Conservation (phyloP, 768 basidiomycete species). For the Mrakia blollopis region DNA sequence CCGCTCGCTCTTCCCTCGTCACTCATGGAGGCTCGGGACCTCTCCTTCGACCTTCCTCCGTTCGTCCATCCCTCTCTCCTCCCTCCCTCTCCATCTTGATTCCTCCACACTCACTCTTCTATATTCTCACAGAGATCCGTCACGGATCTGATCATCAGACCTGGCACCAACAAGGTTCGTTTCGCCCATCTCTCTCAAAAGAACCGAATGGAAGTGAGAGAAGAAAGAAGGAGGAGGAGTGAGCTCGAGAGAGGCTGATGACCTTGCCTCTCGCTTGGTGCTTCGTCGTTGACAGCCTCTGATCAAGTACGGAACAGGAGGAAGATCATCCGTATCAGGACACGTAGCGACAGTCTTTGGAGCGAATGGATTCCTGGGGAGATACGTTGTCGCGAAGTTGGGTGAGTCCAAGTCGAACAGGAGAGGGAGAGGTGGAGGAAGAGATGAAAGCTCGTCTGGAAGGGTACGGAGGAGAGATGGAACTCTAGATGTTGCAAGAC, state of each 20-base stretch:
- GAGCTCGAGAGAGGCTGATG: neutral
- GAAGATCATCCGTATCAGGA: conserved; percentile 76
- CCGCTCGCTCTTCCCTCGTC: neutral
- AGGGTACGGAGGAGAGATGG: neutral
- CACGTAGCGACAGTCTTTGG: conserved; percentile 96
- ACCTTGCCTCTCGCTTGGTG: neutral
- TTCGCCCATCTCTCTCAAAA: too few species aligned
- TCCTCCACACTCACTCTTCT: neutral
- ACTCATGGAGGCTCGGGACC: neutral
- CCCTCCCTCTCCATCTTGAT: neutral
- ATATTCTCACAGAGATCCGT: neutral
- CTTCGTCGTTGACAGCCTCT: conserved; percentile 48
- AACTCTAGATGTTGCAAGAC: neutral
- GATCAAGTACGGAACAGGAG: conserved; percentile 59
- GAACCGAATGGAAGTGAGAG: too few species aligned
- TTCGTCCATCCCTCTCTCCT: neutral
- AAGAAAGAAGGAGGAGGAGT: neutral
- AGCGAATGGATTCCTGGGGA: conserved; percentile 87
- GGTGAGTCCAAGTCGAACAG: conserved; percentile 53
- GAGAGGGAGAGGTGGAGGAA: neutral
- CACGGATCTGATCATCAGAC: neutral
- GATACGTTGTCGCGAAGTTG: conserved; percentile 89
- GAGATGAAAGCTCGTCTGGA: neutral
- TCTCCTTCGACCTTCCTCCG: neutral
- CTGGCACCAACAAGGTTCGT: neutral